Base-by-base conservation (phyloP, 1,284 basidiomycete species). In the Binderoboletus segoi region DNA sequence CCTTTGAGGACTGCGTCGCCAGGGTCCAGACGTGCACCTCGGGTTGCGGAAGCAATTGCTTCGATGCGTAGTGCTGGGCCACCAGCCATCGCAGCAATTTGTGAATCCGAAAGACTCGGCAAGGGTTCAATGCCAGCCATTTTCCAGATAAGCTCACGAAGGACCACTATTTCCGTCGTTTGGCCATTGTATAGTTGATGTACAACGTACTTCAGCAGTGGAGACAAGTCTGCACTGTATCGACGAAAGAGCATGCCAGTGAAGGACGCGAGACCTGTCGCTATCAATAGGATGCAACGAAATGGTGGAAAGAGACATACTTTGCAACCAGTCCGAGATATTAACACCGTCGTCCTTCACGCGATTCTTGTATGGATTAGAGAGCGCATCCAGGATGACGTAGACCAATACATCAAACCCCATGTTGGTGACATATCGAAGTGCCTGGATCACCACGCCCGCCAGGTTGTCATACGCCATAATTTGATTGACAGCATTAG, bases 381-480 rank as follows among this genome's bases (percentile, higher is more conserved):
- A 87, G 55, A 98, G 79, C 1, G 93, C 91, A 62, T 98, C 94
- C 57, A 99, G 77, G 58, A 98, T 83, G 53, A 93, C 82, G 69
- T 90, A 99, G 8, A 94, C 86, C 21, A 98, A 82, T 15, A 98
- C 91, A 68, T 99, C 97, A 69, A 95, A 96, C 26, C 93, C 93
- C 81, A 99, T 89, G 60, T 88, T 87, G 2, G 92, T 94, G 59
- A 96, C 84, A 75, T 93, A 97, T 67, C 91, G 83, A 62, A 95
- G 81, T n/a, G 90, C 89, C 63, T 95, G 93, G 38, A 98, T 91
- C 54, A 99, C 88, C 32, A 94, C 93, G 45, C 84, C 83, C 18
- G 94, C 94, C 59, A 99, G 79, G 72, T 98, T 99, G 67, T 97
- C 93, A 69, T 99, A 99, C 20, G 94, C 89, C 86, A 96, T 96